A percentile compares a stretch with the other conserved stretches of the same genome.
phyloP scores from a whole-genome alignment of 2,329 filamentous ascomycete genomes.

The Elsinoe necatrix region DNA sequence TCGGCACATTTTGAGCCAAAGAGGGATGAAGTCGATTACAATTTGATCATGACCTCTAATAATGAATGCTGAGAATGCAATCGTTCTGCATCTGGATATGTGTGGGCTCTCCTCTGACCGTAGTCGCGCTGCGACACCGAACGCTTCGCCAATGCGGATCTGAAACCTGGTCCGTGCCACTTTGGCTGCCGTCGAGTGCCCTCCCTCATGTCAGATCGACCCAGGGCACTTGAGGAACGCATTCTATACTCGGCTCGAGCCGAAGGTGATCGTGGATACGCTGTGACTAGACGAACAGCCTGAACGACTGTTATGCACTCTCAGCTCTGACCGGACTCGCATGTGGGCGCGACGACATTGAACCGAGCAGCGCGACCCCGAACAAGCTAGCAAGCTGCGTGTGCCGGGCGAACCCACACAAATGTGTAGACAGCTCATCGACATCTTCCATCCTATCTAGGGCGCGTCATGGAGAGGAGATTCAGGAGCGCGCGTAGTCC shows the following conservation, averaged over 20 bases:
- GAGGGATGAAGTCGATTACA: not conserved
- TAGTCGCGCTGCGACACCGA: not conserved
- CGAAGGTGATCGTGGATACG: not conserved
- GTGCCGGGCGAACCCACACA: not conserved
- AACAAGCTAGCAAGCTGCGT: not conserved
- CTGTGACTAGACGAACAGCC: not conserved
- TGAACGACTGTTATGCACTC: too few relatives aligned
- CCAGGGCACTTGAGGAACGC: not conserved
- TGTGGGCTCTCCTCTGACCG: not conserved
- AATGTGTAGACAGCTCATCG: not conserved
- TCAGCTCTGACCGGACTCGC: too few relatives aligned
- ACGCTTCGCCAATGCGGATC: not conserved
- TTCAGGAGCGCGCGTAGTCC: not conserved
- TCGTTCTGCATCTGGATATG: not conserved
- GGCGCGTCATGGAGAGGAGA: not conserved
- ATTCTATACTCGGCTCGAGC: not conserved
- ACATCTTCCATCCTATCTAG: not conserved
- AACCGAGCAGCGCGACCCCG: not conserved
- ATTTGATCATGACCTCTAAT: too few relatives aligned
- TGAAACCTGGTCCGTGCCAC: constrained; percentile 13
- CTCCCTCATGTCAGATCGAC: not conserved
- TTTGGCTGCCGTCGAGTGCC: not conserved
- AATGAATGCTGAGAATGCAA: not conserved
- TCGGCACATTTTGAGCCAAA: not conserved
- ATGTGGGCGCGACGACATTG: too few relatives aligned